Conservation (phyloP, 352 stramenopile genomes). For the Lagenidium sp. region DNA sequence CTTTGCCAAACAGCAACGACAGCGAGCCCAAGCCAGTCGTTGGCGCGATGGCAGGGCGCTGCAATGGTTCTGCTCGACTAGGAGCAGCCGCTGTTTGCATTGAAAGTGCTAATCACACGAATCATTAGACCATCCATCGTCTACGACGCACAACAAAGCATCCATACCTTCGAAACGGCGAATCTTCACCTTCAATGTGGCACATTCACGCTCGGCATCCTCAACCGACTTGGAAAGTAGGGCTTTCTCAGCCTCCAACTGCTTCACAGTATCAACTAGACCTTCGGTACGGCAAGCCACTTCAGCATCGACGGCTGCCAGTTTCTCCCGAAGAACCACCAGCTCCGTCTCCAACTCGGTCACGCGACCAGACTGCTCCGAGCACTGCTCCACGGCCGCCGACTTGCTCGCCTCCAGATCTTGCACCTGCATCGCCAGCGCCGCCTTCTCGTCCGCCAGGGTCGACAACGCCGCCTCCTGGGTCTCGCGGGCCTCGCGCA, state of each 20-base stretch:
- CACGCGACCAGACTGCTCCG: neutral
- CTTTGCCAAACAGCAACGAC: constrained; percentile 7
- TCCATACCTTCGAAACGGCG: neutral
- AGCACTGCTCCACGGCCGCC: neutral
- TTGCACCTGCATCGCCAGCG: neutral
- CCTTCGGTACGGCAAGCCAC: neutral
- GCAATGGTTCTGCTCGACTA: neutral
- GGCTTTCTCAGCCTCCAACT: too few relatives aligned
- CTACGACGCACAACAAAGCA: neutral
- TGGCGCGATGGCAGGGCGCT: neutral
- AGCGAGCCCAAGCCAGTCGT: constrained; percentile 3
- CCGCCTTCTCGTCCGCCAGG: neutral
- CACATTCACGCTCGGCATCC: neutral
- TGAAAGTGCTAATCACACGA: neutral
- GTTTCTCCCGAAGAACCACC: neutral
- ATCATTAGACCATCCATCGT: neutral
- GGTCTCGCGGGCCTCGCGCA: neutral
- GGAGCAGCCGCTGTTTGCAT: neutral
- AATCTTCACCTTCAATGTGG: neutral
- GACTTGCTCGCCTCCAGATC: neutral
- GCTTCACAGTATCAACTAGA: neutral
- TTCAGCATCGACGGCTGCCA: neutral
- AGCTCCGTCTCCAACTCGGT: constrained; percentile 1
- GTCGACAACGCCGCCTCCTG: neutral
- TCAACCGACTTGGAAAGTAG: too few relatives aligned